phyloP scores from a whole-genome alignment of 768 basidiomycete species.

The Sistotremastrum suecicum region DNA sequence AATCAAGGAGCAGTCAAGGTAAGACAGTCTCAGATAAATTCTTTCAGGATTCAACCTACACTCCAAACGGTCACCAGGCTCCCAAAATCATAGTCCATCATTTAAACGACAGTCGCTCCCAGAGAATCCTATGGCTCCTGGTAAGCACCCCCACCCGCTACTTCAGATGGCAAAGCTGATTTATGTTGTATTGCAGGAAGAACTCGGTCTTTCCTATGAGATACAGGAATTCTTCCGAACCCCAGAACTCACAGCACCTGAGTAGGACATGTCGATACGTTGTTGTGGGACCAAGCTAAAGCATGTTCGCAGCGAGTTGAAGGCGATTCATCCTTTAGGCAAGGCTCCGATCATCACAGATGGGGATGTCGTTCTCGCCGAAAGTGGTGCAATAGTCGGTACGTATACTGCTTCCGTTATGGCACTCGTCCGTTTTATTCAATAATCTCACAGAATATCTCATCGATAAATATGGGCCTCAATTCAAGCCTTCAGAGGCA shows the following conservation, averaged over 20 bases:
- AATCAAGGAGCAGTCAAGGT: too few relatives aligned
- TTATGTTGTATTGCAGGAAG: slow-evolving; percentile 27
- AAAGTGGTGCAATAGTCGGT: slow-evolving; percentile 33
- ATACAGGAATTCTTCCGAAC: slow-evolving; percentile 27
- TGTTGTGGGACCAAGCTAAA: too few relatives aligned
- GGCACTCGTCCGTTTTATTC: not conserved
- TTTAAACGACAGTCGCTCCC: slow-evolving; percentile 13
- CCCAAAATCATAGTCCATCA: slow-evolving; percentile 6
- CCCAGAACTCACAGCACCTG: slow-evolving; percentile 19
- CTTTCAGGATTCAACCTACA: too few relatives aligned
- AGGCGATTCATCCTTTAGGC: slow-evolving; percentile 27
- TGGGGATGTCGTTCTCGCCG: slow-evolving; percentile 27
- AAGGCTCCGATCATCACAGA: slow-evolving; percentile 34
- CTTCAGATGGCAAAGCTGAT: not conserved
- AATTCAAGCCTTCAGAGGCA: slow-evolving; percentile 12
- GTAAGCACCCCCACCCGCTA: slow-evolving; percentile 4
- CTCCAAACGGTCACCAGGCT: too few relatives aligned
- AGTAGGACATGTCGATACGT: not conserved
- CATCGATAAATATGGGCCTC: slow-evolving; percentile 22
- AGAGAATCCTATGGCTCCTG: slow-evolving; percentile 16
- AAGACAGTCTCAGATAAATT: too few relatives aligned
- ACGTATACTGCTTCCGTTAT: slow-evolving; percentile 2
- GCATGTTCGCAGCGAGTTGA: slow-evolving; percentile 13
- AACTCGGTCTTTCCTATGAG: slow-evolving; percentile 30
- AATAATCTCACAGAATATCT: slow-evolving; percentile 24